Conservation (phyloP, 2,329 filamentous ascomycete genomes). For the Hypoxylon sp. region DNA sequence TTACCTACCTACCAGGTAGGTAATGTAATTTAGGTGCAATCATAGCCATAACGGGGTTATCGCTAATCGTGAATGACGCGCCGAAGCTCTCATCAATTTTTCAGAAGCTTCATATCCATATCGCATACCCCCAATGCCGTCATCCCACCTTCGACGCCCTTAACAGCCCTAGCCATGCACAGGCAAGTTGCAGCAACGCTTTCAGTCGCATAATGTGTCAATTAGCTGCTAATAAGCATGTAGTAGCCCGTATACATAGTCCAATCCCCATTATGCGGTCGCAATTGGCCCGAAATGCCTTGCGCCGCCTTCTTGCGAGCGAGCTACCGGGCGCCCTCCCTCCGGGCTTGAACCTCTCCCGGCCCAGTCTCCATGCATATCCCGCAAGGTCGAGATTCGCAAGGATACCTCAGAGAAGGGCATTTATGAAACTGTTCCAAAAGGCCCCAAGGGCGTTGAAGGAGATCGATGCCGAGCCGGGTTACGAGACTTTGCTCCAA, state of each 20-base stretch:
- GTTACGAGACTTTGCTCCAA: slow-evolving; percentile 77
- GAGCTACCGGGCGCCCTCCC: slow-evolving; percentile 38
- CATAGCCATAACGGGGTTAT: slow-evolving; percentile 18
- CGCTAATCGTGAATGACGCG: slow-evolving; percentile 36
- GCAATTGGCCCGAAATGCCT: slow-evolving; percentile 53
- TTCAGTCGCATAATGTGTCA: slow-evolving; percentile 1
- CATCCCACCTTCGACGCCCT: slow-evolving; percentile 21
- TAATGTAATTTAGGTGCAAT: too few relatives aligned
- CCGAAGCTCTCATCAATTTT: slow-evolving; percentile 33
- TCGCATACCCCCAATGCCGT: slow-evolving; percentile 15
- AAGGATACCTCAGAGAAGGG: slow-evolving; percentile 58
- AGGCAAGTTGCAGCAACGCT: slow-evolving; percentile 41
- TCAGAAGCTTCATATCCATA: slow-evolving; percentile 34
- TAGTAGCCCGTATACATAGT: slow-evolving; percentile 47
- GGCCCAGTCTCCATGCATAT: slow-evolving; percentile 48
- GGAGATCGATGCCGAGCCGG: slow-evolving; percentile 73
- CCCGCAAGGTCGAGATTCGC: slow-evolving; percentile 47
- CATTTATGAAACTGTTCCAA: slow-evolving; percentile 72
- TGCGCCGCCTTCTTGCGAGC: slow-evolving; percentile 54
- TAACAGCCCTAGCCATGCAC: slow-evolving; percentile 46
- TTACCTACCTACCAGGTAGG: too few relatives aligned
- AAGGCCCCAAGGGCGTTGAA: slow-evolving; percentile 70
- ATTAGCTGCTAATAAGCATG: slow-evolving; percentile 42
- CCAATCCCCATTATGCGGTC: slow-evolving; percentile 51
- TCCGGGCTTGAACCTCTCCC: slow-evolving; percentile 29